A percentile compares a stretch with the other conserved stretches of the same genome.
Conservation (phyloP, 352 stramenopile genomes). For the Phytophthora sojae region DNA sequence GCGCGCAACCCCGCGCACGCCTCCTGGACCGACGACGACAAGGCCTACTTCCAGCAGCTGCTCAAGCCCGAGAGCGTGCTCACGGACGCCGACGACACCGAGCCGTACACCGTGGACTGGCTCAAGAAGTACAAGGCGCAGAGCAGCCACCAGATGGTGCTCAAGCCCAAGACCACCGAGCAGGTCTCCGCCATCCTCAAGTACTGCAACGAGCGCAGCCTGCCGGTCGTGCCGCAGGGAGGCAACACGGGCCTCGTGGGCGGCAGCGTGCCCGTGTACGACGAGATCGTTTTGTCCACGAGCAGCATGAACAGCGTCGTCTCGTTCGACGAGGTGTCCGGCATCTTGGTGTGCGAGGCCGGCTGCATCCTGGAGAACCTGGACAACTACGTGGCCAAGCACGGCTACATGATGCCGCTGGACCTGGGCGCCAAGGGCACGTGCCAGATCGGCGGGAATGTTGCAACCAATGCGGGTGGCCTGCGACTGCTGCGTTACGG, state of each 20-base stretch:
- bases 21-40: conserved; percentile 70
- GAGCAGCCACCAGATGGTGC: conserved; percentile 75
- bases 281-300: conserved; percentile 96
- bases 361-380: conserved; percentile 96
- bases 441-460: conserved; percentile 98
- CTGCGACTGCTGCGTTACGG: conserved; percentile 92
- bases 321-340: conserved; percentile 90
- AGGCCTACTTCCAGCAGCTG: conserved; percentile 70
- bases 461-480: conserved; percentile 96
- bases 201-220: conserved; percentile 91
- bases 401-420: conserved; percentile 93
- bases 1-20: conserved; percentile 54
- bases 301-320: conserved; percentile 93
- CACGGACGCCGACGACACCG: conserved; percentile 72
- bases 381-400: conserved; percentile 87
- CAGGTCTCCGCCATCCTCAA: conserved; percentile 91
- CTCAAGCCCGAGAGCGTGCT: conserved; percentile 72
- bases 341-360: conserved; percentile 87
- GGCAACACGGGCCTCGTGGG: conserved; percentile 98
- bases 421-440: conserved; percentile 97
- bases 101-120: conserved; percentile 83
- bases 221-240: conserved; percentile 95
- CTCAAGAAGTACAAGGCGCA: conserved; percentile 84
- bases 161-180: conserved; percentile 89
- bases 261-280: conserved; percentile 87